phyloP scores from a whole-genome alignment of 1,139 yeast species.

The Candida mesenterica region DNA sequence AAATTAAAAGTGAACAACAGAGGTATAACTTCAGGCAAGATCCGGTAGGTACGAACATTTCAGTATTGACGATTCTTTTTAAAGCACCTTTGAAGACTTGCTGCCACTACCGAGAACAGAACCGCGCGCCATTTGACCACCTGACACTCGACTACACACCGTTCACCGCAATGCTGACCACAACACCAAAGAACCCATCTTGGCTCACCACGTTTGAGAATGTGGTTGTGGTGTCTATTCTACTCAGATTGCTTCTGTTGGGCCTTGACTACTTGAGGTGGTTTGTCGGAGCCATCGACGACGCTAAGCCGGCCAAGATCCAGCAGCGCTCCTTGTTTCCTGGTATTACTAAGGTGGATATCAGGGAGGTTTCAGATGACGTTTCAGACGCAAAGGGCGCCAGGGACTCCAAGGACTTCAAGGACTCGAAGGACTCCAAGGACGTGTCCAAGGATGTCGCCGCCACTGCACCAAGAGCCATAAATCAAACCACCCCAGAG shows the following conservation, averaged over 20 bases:
- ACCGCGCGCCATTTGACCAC: too few species aligned
- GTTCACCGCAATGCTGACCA: too few species aligned
- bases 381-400: too few species aligned
- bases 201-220: slow-evolving; percentile 9
- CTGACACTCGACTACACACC: too few species aligned
- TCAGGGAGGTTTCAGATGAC: too few species aligned
- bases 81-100: too few species aligned
- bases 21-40: too few species aligned
- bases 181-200: background rate
- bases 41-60: too few species aligned
- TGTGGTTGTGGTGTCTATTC: slow-evolving; percentile 16
- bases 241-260: slow-evolving; percentile 16
- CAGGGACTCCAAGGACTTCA: too few species aligned
- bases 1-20: too few species aligned
- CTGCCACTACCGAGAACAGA: too few species aligned
- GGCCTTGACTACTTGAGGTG: slow-evolving; percentile 12
- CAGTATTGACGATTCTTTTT: too few species aligned
- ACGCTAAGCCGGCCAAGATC: slow-evolving; percentile 5
- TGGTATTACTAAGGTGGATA: background rate
- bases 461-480: slow-evolving; percentile 2
- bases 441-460: background rate
- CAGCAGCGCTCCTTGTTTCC: slow-evolving; percentile 15
- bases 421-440: background rate
- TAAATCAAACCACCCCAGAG: background rate
- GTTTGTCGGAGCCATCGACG: slow-evolving; percentile 3